Evolutionary conservation across 257 asterid species (phyloP), one percentile per base, ranked within the genome.

Genomic region (Agastache rugosa): DNA sequence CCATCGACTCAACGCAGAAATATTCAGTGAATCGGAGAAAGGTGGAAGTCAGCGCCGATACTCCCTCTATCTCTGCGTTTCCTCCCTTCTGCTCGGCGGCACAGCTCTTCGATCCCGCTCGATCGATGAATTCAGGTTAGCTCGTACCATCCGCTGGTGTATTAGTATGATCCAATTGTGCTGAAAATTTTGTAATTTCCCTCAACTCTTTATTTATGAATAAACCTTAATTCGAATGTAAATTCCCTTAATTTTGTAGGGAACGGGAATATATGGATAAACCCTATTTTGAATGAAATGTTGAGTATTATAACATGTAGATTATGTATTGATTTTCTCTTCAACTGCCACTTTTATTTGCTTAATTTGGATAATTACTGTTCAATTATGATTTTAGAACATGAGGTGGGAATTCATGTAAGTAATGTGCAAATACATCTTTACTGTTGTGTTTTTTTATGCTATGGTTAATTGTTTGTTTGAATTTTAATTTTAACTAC

Each of bases 41-140:
- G 63, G 72, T 61, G 68, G 72, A 48, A 59, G 66, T 29, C 6
- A 53, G 71, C 56, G 68, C 61, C 27, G 37, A 31, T 67, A 67
- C 53, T 63, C 73, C 54, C 72, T 72, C 73, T 77, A 71, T 76
- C 79, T 72, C 81, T 48, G 31, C 22, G 65, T 53, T 35, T 31
- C 6, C n/a, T 35, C 35, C 55, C 31, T n/a, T 42, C 29, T 47
- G 63, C 53, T 15, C 42, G 63, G 66, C 64, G 63, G 58, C 79
- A 75, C 61, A 75, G 68, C 87, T 79, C 78, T 73, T n/a, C n/a
- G n/a, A n/a, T n/a, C n/a, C n/a, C n/a, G n/a, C n/a, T 67, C 77
- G 84, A 81, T 84, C 83, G 76, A 73, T 67, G 88, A 85, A 84
- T 84, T 86, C 85, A 64, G 90, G 89, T 83, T 44, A 72, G 65